These are phyloP conservation scores for Brassica rapa DNA, from an alignment of 345 rosid genomes.

Conservation along the genomic window DNA sequence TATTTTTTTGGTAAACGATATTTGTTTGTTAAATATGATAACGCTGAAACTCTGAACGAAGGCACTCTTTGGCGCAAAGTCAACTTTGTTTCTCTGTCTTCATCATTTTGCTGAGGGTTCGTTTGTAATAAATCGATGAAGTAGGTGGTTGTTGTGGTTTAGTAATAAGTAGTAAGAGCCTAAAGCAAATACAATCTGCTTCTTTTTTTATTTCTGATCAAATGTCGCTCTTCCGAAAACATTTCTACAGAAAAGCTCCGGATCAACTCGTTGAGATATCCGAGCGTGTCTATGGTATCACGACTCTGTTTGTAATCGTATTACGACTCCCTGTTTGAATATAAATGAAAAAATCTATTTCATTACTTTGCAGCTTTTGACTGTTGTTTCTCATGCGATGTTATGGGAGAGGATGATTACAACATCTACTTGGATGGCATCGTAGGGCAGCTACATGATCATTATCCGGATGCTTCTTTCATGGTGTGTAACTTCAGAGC, in stretches of 20 bases:
- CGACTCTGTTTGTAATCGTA: not conserved
- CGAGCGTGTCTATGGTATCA: not conserved
- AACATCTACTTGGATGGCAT: conserved; percentile 87
- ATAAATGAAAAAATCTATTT: not conserved
- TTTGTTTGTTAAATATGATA: not conserved
- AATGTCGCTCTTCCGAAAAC: not conserved
- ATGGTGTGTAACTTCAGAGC: conserved; percentile 96
- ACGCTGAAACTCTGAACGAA: not conserved
- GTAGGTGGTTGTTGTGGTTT: not conserved
- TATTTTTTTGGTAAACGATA: not conserved
- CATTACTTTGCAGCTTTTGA: conserved; percentile 69
- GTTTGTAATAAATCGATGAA: not conserved
- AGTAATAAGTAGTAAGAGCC: not conserved
- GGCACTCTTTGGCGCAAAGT: not conserved
- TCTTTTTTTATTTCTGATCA: not conserved
- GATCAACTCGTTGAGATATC: not conserved
- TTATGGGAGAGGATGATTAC: conserved; percentile 87
- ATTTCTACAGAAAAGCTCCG: not conserved
- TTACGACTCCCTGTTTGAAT: not conserved
- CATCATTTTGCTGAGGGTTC: not conserved
- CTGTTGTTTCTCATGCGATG: conserved; percentile 92
- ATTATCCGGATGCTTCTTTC: conserved; percentile 84
- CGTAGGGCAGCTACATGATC: conserved; percentile 86
- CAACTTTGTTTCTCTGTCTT: not conserved
- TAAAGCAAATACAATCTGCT: not conserved